Conservation (phyloP, 345 rosid genomes). For the Camelina laxa region DNA sequence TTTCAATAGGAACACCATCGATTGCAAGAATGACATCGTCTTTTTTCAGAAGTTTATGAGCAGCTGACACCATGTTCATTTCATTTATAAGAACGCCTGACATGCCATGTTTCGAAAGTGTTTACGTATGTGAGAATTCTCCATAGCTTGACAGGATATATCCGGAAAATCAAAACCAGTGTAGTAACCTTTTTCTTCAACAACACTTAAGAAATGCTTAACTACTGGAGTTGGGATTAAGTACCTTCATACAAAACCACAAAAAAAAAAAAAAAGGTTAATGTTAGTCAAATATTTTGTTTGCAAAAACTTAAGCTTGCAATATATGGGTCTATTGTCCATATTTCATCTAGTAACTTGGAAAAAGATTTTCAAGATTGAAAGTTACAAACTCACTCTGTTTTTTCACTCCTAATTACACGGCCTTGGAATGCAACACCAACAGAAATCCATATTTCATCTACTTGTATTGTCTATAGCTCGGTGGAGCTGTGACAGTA, state of each 20-base stretch:
- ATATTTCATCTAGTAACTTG: not conserved
- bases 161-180: conserved; percentile 69
- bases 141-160: conserved; percentile 67
- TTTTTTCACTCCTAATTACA: not conserved
- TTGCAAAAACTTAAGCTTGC: too few species aligned
- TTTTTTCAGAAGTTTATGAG: conserved; percentile 31
- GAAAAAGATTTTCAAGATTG: too few species aligned
- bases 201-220: conserved; percentile 62
- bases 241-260: conserved; percentile 49
- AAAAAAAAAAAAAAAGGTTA: not conserved
- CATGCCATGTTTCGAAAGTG: conserved; percentile 61
- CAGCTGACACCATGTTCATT: conserved; percentile 66
- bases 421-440: conserved; percentile 59
- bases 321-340: too few species aligned
- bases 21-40: not conserved
- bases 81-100: conserved; percentile 71
- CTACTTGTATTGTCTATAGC: conserved; percentile 76
- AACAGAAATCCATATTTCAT: too few species aligned
- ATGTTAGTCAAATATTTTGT: too few species aligned
- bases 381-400: not conserved
- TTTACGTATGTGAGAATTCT: conserved; percentile 64
- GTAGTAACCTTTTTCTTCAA: conserved; percentile 63
- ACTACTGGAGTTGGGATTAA: conserved; percentile 76
- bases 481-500: conserved; percentile 69
- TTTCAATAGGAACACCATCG: not conserved